phyloP scores from a whole-genome alignment of 371 early-diverging fungal species.

The Chytridium lagenaria region DNA sequence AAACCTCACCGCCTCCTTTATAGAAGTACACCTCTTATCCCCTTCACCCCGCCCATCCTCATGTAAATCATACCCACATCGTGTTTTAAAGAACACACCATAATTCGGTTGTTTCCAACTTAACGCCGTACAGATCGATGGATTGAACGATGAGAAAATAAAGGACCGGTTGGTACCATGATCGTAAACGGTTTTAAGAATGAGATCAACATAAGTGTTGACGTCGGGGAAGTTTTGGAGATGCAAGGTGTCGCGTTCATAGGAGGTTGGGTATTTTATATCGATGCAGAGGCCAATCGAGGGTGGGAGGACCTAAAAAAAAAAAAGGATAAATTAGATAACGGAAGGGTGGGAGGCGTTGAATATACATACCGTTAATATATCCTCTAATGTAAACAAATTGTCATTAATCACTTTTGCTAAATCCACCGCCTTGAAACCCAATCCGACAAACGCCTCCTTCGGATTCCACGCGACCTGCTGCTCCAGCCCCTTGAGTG shows the following conservation, averaged over 20 bases:
- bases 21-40: constrained; percentile 62
- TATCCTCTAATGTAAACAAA: constrained; percentile 77
- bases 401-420: constrained; percentile 51
- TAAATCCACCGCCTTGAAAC: constrained; percentile 30
- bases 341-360: too few species aligned
- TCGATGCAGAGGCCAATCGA: constrained; percentile 84
- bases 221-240: constrained; percentile 67
- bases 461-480: too few species aligned
- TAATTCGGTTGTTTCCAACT: constrained; percentile 98
- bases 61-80: constrained; percentile 61
- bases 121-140: constrained; percentile 85
- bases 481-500: background rate
- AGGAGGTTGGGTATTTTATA: constrained; percentile 78
- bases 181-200: constrained; percentile 81
- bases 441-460: background rate
- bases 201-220: constrained; percentile 82
- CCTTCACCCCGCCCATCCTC: constrained; percentile 19
- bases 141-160: constrained; percentile 89
- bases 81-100: constrained; percentile 86
- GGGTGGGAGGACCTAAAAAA: constrained; percentile 68
- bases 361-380: constrained; percentile 71
- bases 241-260: constrained; percentile 57
- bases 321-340: too few species aligned
- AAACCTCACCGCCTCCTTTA: constrained; percentile 79
- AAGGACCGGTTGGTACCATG: constrained; percentile 60